Evolutionary conservation across 169 alveolate species (phyloP).

Genomic region (Plasmodium berghei): DNA sequence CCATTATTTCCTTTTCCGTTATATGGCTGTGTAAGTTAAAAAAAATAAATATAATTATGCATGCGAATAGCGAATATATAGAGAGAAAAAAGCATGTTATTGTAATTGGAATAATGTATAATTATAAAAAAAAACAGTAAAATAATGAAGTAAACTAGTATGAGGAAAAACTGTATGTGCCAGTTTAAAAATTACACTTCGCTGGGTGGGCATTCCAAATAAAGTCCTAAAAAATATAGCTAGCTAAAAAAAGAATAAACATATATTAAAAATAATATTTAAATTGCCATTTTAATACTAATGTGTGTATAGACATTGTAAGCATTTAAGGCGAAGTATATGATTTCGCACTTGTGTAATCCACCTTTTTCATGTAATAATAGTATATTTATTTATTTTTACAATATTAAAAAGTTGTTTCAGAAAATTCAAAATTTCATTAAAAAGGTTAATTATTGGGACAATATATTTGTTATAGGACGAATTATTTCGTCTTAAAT

Average conservation of each 20-base stretch:
- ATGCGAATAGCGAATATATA: too few species aligned
- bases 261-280: neutral
- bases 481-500: constrained; percentile 25
- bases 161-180: neutral
- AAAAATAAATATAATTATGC: neutral
- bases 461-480: constrained; percentile 25
- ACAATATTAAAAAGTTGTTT: constrained; percentile 53
- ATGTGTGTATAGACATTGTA: neutral
- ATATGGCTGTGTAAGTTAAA: constrained; percentile 11
- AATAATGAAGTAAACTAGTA: too few species aligned
- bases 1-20: constrained; percentile 29
- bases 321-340: too few species aligned
- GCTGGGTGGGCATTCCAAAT: constrained; percentile 46
- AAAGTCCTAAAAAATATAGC: constrained; percentile 52
- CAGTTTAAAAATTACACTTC: constrained; percentile 15
- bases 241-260: constrained; percentile 65
- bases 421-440: constrained; percentile 29
- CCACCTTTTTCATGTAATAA: neutral
- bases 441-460: constrained; percentile 44
- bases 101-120: too few species aligned
- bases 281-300: neutral
- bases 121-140: too few species aligned
- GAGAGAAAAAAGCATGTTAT: too few species aligned
- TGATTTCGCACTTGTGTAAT: neutral
- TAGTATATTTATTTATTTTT: constrained; percentile 1